Evolutionary conservation across 768 basidiomycete species (phyloP).

Genomic region (Lentinus brumalis): DNA sequence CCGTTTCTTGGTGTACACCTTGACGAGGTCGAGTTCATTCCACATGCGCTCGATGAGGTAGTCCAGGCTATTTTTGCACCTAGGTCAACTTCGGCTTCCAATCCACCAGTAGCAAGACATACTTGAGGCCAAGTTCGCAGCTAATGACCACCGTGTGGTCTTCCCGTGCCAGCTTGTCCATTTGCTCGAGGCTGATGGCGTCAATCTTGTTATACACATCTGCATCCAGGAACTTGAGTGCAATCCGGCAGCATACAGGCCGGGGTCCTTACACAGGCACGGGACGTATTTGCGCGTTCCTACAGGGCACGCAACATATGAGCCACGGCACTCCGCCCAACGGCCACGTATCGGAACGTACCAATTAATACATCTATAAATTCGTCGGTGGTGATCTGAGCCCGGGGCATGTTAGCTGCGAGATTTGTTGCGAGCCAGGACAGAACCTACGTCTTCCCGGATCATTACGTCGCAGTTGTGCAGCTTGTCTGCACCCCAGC

Average conservation of each 20-base stretch:
- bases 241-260: constrained; percentile 10
- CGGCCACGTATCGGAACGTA: constrained; percentile 25
- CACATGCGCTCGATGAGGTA: constrained; percentile 78
- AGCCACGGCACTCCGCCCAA: neutral
- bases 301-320: constrained; percentile 27
- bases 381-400: constrained; percentile 90
- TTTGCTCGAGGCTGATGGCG: constrained; percentile 77
- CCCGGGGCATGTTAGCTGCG: constrained; percentile 10
- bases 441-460: constrained; percentile 80
- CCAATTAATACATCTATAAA: constrained; percentile 99
- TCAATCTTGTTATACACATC: constrained; percentile 99
- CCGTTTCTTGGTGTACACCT: constrained; percentile 96
- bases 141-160: constrained; percentile 92
- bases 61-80: constrained; percentile 51
- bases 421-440: constrained; percentile 9
- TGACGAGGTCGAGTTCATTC: constrained; percentile 79
- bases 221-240: constrained; percentile 28
- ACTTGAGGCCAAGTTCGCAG: constrained; percentile 95
- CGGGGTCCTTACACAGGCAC: constrained; percentile 69
- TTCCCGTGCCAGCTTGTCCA: constrained; percentile 81
- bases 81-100: constrained; percentile 1
- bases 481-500: constrained; percentile 62
- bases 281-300: constrained; percentile 95
- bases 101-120: constrained; percentile 4
- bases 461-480: constrained; percentile 99